These are phyloP conservation scores for Fusarium tuaranense DNA, from an alignment of 2,329 filamentous ascomycete genomes.

Conservation along the genomic window DNA sequence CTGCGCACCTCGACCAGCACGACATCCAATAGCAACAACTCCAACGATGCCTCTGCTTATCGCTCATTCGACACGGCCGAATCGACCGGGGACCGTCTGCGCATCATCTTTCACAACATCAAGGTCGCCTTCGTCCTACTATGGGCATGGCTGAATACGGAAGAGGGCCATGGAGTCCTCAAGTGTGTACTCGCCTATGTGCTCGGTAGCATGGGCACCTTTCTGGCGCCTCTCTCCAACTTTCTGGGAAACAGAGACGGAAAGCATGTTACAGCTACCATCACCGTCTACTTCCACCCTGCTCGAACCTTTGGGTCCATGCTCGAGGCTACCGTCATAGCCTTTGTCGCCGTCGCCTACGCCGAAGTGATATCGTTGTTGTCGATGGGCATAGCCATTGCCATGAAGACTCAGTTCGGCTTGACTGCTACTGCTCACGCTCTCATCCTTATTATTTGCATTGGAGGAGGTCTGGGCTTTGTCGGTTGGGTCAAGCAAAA, in stretches of 20 bases:
- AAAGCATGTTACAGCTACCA: slow-evolving; percentile 93
- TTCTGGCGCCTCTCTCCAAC: slow-evolving; percentile 77
- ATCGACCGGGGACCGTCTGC: slow-evolving; percentile 50
- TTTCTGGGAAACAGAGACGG: slow-evolving; percentile 87
- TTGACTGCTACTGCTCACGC: slow-evolving; percentile 79
- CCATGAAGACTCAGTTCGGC: slow-evolving; percentile 76
- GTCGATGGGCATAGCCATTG: slow-evolving; percentile 89
- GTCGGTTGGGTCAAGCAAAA: slow-evolving; percentile 89
- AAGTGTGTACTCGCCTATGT: slow-evolving; percentile 94
- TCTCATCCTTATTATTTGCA: slow-evolving; percentile 84
- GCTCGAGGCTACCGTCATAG: slow-evolving; percentile 85
- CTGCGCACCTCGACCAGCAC: slow-evolving; percentile 66
- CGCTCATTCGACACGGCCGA: slow-evolving; percentile 40
- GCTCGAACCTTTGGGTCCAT: slow-evolving; percentile 89
- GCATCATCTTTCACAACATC: slow-evolving; percentile 52
- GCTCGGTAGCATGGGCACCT: slow-evolving; percentile 87
- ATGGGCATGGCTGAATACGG: slow-evolving; percentile 72
- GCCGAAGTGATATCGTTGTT: slow-evolving; percentile 75
- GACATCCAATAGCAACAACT: slow-evolving; percentile 25
- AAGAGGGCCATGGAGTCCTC: slow-evolving; percentile 81
- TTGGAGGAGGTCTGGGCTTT: slow-evolving; percentile 87
- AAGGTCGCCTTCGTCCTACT: slow-evolving; percentile 58
- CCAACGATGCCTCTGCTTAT: slow-evolving; percentile 27
- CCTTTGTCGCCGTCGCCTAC: slow-evolving; percentile 82
- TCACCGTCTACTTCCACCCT: slow-evolving; percentile 96